Evolutionary conservation across 2,329 filamentous ascomycete genomes (phyloP).

Genomic region (Purpureocillium takamizusanense): DNA sequence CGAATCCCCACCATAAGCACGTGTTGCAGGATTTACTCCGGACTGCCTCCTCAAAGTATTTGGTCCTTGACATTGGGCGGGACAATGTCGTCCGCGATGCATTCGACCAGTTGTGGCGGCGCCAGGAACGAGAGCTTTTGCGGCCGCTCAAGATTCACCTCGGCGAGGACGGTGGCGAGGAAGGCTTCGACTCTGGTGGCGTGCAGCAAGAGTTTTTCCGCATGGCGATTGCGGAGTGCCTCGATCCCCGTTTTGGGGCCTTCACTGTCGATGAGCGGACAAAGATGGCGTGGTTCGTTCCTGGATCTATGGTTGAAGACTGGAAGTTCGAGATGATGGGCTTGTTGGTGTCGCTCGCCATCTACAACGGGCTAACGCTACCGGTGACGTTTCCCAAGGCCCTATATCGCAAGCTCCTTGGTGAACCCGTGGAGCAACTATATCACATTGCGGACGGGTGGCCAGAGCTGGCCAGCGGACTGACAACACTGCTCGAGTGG

Average conservation of each 20-base stretch:
- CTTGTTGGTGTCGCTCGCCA: slow-evolving; percentile 75
- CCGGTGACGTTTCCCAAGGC: slow-evolving; percentile 82
- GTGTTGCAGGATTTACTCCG: slow-evolving; percentile 55
- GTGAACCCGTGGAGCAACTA: slow-evolving; percentile 57
- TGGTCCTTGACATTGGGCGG: slow-evolving; percentile 61
- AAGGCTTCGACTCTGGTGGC: slow-evolving; percentile 87
- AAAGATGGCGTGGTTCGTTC: slow-evolving; percentile 80
- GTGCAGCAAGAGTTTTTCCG: slow-evolving; percentile 97
- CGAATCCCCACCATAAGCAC: slow-evolving; percentile 47
- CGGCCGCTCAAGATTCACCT: slow-evolving; percentile 83
- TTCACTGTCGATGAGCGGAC: slow-evolving; percentile 73
- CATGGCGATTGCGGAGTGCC: slow-evolving; percentile 67
- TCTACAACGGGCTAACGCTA: slow-evolving; percentile 89
- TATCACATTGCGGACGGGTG: slow-evolving; percentile 80
- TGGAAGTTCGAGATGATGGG: slow-evolving; percentile 91
- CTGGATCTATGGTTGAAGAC: slow-evolving; percentile 68
- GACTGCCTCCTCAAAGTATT: slow-evolving; percentile 59
- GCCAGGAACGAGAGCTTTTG: slow-evolving; percentile 72
- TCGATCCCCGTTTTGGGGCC: slow-evolving; percentile 68
- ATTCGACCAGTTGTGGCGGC: slow-evolving; percentile 82
- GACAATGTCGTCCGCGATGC: slow-evolving; percentile 61
- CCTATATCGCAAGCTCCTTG: slow-evolving; percentile 73
- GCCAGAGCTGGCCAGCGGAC: slow-evolving; percentile 68
- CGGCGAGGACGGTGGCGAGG: slow-evolving; percentile 72
- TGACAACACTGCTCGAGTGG: slow-evolving; percentile 69